Evolutionary conservation across 2,329 filamentous ascomycete species (phyloP).

Genomic region (Orbilia blumenaviensis): DNA sequence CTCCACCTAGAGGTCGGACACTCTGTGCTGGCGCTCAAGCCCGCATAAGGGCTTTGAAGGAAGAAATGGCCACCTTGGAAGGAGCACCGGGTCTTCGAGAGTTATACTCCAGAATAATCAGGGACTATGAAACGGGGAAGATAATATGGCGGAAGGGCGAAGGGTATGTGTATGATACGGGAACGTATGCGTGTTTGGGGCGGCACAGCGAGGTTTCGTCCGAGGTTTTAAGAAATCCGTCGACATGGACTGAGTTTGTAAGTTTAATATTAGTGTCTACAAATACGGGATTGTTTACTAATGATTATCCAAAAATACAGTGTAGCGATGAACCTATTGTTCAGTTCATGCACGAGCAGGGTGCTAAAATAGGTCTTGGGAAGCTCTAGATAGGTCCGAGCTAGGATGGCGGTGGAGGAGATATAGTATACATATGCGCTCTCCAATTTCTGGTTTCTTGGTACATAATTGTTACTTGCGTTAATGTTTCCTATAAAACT

Average conservation of each 20-base stretch:
- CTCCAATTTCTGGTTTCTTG: too few relatives aligned
- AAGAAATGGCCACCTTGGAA: constrained; percentile 7
- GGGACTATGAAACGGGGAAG: constrained; percentile 31
- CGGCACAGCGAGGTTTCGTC: not conserved
- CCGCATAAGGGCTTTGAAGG: constrained; percentile 12
- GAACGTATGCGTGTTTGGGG: not conserved
- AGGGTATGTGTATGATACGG: constrained; percentile 25
- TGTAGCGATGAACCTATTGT: constrained; percentile 15
- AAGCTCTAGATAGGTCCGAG: not conserved
- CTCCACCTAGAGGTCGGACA: not conserved
- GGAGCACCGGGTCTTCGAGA: constrained; percentile 5
- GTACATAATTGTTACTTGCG: too few relatives aligned
- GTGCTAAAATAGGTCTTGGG: not conserved
- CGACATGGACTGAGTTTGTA: constrained; percentile 5
- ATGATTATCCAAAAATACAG: not conserved
- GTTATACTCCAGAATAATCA: constrained; percentile 25
- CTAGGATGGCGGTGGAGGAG: too few relatives aligned
- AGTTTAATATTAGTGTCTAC: not conserved
- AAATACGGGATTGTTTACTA: not conserved
- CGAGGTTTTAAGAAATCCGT: not conserved
- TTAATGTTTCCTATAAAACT: too few relatives aligned
- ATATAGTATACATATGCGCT: too few relatives aligned
- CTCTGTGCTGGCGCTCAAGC: constrained; percentile 7
- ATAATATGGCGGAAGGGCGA: constrained; percentile 21
- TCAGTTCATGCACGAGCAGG: constrained; percentile 7